Evolutionary conservation across 352 stramenopile genomes (phyloP), one percentile per base, ranked within the genome.

Genomic region (Phytophthora pistaciae): DNA sequence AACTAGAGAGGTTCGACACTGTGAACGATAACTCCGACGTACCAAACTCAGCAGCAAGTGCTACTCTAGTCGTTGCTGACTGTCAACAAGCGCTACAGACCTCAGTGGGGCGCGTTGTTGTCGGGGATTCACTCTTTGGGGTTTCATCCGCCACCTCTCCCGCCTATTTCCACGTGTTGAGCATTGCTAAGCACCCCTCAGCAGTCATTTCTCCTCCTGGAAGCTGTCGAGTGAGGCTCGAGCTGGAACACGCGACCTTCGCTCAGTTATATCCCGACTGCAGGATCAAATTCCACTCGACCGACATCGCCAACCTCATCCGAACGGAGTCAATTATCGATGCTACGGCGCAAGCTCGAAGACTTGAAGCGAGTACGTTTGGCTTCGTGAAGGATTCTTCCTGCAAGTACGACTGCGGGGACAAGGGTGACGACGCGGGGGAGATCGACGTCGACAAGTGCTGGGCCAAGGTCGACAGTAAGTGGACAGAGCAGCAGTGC

Each of bases 401-500:
- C 1, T 76, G 69, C 29, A 53, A 52, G 44, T 76, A 55, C 25
- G 53, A 73, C 46, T 76, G 69, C 38, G 69, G 69, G 11, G 58
- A 50, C 42, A 29, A 69, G 21, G 21, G 57, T 40, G 38, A 54
- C 8, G 59, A 55, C 8, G 48, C 2, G 13, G 59, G 53, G 5
- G 20, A 60, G 9, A 69, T 76, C 23, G 64, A 73, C n/a, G 58
- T 64, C 40, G 64, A 73, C 36, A 69, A 76, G n/a, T 76, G 69
- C 40, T 76, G 69, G 69, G 64, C 69, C 23, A 68, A 70, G 33
- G 21, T 27, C 2, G 40, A 18, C 25, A 42, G 16, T n/a, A 31
- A 16, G 13, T 73, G 69, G 64, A 69, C 52, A 3, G 27, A 65
- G 46, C 33, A 56, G 18, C 53, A 76, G 20, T 76, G 69, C 38